Evolutionary conservation across 768 basidiomycete species (phyloP), one percentile per base, ranked within the genome.

Genomic region (Neoboletus magnificus): DNA sequence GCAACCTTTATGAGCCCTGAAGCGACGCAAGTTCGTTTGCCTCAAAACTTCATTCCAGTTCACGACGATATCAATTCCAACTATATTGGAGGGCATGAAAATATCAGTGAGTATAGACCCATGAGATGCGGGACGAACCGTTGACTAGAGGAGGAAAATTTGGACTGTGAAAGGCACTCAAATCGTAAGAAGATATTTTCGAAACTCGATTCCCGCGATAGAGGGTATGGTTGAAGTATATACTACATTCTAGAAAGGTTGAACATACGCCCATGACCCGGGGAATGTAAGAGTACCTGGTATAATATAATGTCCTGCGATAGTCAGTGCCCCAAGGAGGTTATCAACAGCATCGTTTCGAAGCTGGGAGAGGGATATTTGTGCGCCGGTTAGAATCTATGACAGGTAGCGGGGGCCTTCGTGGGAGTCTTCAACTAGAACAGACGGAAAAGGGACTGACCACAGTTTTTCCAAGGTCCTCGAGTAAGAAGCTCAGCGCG

Each of bases 321-420:
- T 87, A 16, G 87, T 85, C 33, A 98, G 74, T 4, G 92, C 89
- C 9, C 92, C 93, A 68, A 97, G 84, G 11, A 97, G 74, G 68
- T 97, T 98, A 62, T 96, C 95, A 6, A 93, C 85, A 9, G 93
- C 93, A 68, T 98, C 94, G 62, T 95, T 97, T n/a, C 93, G 82
- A 44, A 95, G 76, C 66, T 93, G 89, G 2, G 90, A 93, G 33
- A 94, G 75, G 15, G 95, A 92, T 35, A 98, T 96, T 74, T 97
- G 95, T 0, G 94, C 93, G 13, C 94, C 95, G 1, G 92, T 96
- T 30, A 95, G 62, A 55, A 96, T 92, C 91, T 93, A 48, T 12
- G 50, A 51, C 36, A 36, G n/a, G 29, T 10, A 43, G 40, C 23
- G 48, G 35, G 25, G 18, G 13, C 13, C 16, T n/a, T 44, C 9